These are phyloP conservation scores for Fusarium torreyae DNA, from an alignment of 2,329 filamentous ascomycete genomes.

Conservation along the genomic window DNA sequence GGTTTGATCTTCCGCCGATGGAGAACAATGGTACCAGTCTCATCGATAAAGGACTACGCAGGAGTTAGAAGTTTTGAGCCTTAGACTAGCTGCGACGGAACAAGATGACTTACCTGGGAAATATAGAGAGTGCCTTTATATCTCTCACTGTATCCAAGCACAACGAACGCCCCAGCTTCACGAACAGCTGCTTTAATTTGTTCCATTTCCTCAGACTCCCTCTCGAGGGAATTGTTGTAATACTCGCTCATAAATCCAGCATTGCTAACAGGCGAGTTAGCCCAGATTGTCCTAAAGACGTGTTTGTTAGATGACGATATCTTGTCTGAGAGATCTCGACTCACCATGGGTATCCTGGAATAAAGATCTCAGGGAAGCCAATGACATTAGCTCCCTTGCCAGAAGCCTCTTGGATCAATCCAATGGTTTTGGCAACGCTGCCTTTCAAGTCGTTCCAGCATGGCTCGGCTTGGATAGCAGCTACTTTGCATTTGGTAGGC, in stretches of 20 bases:
- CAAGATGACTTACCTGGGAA: slow-evolving; percentile 39
- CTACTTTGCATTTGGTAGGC: slow-evolving; percentile 34
- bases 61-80: too few relatives aligned
- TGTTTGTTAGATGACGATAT: slow-evolving; percentile 19
- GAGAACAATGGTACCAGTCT: slow-evolving; percentile 56
- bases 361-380: slow-evolving; percentile 62
- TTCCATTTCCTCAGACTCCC: slow-evolving; percentile 59
- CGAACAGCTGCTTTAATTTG: slow-evolving; percentile 61
- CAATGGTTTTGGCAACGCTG: slow-evolving; percentile 56
- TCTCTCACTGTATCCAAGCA: slow-evolving; percentile 60
- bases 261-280: slow-evolving; percentile 50
- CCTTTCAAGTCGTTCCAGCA: slow-evolving; percentile 47
- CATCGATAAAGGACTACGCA: slow-evolving; percentile 57
- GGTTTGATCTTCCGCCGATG: slow-evolving; percentile 66
- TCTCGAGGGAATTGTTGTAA: slow-evolving; percentile 59
- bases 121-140: slow-evolving; percentile 59
- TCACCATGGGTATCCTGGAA: slow-evolving; percentile 63
- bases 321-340: slow-evolving; percentile 11
- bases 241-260: slow-evolving; percentile 60
- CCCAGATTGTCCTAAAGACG: slow-evolving; percentile 47
- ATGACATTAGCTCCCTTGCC: slow-evolving; percentile 52
- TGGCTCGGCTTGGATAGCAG: slow-evolving; percentile 46
- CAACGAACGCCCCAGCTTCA: slow-evolving; percentile 60
- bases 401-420: slow-evolving; percentile 51
- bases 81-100: not conserved